Evolutionary conservation across 2,329 filamentous ascomycete genomes (phyloP), one percentile per base, ranked within the genome.

Genomic region (Xylaria hypoxylon): DNA sequence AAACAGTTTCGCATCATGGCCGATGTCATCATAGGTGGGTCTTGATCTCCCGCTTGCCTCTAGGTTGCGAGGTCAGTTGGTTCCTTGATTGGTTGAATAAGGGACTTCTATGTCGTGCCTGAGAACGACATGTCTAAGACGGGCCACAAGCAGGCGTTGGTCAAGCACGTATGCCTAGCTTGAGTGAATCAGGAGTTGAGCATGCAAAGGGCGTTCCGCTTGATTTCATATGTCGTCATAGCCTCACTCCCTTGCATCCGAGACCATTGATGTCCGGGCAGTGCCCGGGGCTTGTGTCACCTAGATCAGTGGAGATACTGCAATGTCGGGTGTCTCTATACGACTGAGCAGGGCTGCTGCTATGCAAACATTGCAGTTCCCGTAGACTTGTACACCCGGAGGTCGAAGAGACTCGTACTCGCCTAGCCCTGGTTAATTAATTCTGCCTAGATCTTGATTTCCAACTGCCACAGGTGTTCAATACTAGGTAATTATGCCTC

Each of bases 1-100:
- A 59, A 6, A 7, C 44, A 35, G 28, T 42, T 31, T 59, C 48
- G n/a, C 22, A 51, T 53, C 40, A 24, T 58, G 13, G 28, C 13
- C 61, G 57, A 70, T 57, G 68, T 59, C 68, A 66, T 70, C 63
- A 60, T 62, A 44, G 28, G 56, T 67, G 64, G 64, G 44, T 35
- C 55, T 55, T n/a, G 26, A 61, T 58, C 11, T 55, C 56, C 47
- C 48, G 31, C 59, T 55, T 58, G 31, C 26, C 33, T 52, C 11
- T 48, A 15, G 13, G 24, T 40, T n/a, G 15, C 8, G 24, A 45
- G 33, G 52, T 31, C n/a, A 28, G 6, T 44, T 22, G 22, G 24
- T 40, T 31, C 28, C 53, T 51, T 58, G 55, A 64, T 63, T 66
- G 64, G 64, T 44, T 24, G 6, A 44, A 33, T 8, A 48, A 22